Conservation (phyloP, 352 stramenopile species). For the Phytophthora foliorum region DNA sequence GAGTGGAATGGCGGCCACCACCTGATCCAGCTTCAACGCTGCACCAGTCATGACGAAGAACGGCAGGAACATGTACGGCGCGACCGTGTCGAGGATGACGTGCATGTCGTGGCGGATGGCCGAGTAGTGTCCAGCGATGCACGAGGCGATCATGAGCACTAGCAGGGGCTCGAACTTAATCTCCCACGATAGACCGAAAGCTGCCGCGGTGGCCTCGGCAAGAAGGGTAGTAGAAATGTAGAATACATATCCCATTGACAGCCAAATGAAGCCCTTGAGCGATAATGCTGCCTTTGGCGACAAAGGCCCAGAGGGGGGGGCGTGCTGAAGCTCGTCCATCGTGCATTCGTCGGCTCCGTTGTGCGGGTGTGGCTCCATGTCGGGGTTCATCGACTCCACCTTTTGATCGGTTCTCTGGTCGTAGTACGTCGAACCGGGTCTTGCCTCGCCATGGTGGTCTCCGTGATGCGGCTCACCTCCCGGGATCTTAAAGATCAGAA, state of each 20-base stretch:
- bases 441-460: too few species aligned
- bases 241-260: slow-evolving; percentile 66
- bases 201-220: slow-evolving; percentile 46
- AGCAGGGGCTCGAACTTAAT: slow-evolving; percentile 53
- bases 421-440: too few species aligned
- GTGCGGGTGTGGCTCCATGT: too few species aligned
- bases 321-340: too few species aligned
- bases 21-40: slow-evolving; percentile 70
- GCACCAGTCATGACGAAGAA: slow-evolving; percentile 84
- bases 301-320: too few species aligned
- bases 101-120: slow-evolving; percentile 80
- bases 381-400: too few species aligned
- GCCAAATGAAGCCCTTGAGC: slow-evolving; percentile 73
- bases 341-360: too few species aligned
- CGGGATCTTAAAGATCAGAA: slow-evolving; percentile 66
- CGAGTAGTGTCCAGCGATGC: slow-evolving; percentile 64
- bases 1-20: slow-evolving; percentile 63
- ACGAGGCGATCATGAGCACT: slow-evolving; percentile 65
- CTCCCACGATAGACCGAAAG: slow-evolving; percentile 66
- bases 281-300: too few species aligned
- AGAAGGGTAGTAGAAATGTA: slow-evolving; percentile 65
- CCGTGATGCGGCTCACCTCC: too few species aligned
- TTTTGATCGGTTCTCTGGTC: too few species aligned
- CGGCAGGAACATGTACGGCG: slow-evolving; percentile 34
- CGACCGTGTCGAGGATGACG: slow-evolving; percentile 70